Conservation (phyloP, 371 early-diverging fungal species). For the Encephalitozoon hellem region DNA sequence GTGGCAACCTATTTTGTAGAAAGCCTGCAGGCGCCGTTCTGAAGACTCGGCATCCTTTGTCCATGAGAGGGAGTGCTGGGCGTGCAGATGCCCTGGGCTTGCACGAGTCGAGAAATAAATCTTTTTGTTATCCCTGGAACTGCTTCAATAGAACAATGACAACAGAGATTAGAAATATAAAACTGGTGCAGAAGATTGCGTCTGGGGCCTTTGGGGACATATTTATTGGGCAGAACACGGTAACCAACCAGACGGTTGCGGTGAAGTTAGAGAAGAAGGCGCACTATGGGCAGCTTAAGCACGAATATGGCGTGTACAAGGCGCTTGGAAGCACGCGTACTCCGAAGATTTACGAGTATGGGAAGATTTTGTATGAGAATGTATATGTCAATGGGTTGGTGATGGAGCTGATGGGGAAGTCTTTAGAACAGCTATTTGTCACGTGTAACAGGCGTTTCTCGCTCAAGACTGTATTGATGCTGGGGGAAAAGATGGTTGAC, state of each 20-base stretch:
- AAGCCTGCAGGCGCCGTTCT: background rate
- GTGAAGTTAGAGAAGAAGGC: constrained; percentile 64
- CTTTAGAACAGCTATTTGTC: constrained; percentile 92
- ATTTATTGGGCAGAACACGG: constrained; percentile 68
- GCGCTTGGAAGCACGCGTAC: constrained; percentile 56
- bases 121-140: constrained; percentile 12
- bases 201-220: constrained; percentile 97
- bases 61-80: background rate
- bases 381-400: constrained; percentile 64
- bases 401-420: constrained; percentile 95
- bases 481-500: constrained; percentile 93
- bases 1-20: constrained; percentile 12
- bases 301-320: constrained; percentile 63
- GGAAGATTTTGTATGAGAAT: constrained; percentile 57
- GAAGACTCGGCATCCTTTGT: background rate
- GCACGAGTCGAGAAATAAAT: constrained; percentile 4
- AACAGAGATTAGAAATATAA: constrained; percentile 66
- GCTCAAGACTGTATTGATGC: constrained; percentile 87
- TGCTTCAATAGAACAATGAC: constrained; percentile 2
- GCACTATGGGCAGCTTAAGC: constrained; percentile 61
- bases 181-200: constrained; percentile 87
- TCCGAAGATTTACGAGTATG: constrained; percentile 61
- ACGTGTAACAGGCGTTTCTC: constrained; percentile 88
- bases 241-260: constrained; percentile 62
- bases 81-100: background rate